Percentiles rank a stretch among this genome's conserved stretches.
Conservation (phyloP, 805 yeast species). For the Priceomyces medius region DNA sequence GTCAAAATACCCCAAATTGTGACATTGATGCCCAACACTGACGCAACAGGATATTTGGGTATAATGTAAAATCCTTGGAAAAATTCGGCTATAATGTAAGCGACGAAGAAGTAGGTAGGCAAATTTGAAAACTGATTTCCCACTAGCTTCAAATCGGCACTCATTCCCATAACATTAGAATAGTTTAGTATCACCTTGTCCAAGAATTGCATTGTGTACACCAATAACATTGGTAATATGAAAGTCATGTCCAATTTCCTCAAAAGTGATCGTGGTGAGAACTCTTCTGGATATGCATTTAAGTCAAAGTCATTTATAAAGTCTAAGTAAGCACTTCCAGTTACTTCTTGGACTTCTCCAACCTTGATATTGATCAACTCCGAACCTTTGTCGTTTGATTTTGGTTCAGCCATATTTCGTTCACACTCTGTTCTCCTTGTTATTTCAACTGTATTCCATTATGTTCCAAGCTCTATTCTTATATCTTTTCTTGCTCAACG, state of each 20-base stretch:
- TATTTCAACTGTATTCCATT: not conserved
- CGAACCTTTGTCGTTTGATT: not conserved
- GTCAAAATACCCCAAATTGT: conserved; percentile 14
- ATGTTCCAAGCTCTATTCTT: not conserved
- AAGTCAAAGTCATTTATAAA: conserved; percentile 16
- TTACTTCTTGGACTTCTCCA: not conserved
- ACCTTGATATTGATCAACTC: not conserved
- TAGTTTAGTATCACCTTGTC: conserved; percentile 16
- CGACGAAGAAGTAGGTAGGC: conserved; percentile 16
- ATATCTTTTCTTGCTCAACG: not conserved
- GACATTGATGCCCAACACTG: conserved; percentile 14
- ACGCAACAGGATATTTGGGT: conserved; percentile 15
- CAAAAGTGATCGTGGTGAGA: conserved; percentile 8
- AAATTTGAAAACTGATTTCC: conserved; percentile 17
- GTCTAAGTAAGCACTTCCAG: conserved; percentile 7
- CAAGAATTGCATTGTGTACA: conserved; percentile 16
- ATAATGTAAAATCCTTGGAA: conserved; percentile 13
- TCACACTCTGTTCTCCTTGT: not conserved
- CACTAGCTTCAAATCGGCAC: conserved; percentile 11
- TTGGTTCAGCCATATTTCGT: not conserved
- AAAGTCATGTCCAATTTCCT: conserved; percentile 15
- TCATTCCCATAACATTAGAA: conserved; percentile 17
- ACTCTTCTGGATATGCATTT: conserved; percentile 16
- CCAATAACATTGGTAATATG: conserved; percentile 10
- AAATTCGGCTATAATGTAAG: conserved; percentile 15